Percentiles rank a stretch among this genome's conserved stretches.
phyloP scores from a whole-genome alignment of 1,284 basidiomycete species.

The Trichosporon faecale region DNA sequence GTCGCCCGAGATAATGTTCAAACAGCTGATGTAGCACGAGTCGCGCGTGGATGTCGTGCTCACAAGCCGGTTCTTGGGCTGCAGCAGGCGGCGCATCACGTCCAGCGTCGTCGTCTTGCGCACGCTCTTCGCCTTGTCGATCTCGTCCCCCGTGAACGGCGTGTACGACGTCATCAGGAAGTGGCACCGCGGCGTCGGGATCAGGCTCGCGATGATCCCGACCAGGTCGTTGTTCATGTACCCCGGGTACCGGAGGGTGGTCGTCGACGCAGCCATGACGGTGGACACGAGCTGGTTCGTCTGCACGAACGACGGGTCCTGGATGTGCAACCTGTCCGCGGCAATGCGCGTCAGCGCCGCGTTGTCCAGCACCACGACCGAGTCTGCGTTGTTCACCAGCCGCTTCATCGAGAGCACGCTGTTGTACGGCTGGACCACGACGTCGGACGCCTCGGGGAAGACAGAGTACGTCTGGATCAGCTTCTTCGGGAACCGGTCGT shows the following conservation, averaged over 20 bases:
- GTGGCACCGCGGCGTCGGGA: conserved; percentile 97
- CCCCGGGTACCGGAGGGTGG: conserved; percentile 93
- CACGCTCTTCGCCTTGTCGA: conserved; percentile 85
- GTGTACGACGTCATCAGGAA: conserved; percentile 99
- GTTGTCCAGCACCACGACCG: conserved; percentile 96
- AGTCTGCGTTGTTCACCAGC: conserved; percentile 93
- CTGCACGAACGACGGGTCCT: conserved; percentile 89
- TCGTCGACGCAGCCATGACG: conserved; percentile 76
- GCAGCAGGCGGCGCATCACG: conserved; percentile 95
- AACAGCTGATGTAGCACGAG: conserved; percentile 93
- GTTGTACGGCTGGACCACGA: conserved; percentile 98
- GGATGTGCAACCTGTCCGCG: conserved; percentile 82
- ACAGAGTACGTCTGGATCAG: conserved; percentile 99
- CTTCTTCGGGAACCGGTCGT: conserved; percentile 98
- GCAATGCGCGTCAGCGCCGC: conserved; percentile 88
- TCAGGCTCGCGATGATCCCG: conserved; percentile 93
- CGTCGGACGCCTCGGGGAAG: conserved; percentile 90
- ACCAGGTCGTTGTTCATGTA: conserved; percentile 99
- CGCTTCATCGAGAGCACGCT: conserved; percentile 89
- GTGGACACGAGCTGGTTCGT: conserved; percentile 81
- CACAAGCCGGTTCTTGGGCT: conserved; percentile 98
- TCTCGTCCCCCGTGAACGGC: conserved; percentile 93
- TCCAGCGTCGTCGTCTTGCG: conserved; percentile 93
- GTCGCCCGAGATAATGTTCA: conserved; percentile 98
- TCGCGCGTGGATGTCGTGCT: conserved; percentile 88